Evolutionary conservation across 805 yeast genomes (phyloP), one percentile per base, ranked within the genome.

Genomic region (Cephaloascus fragrans): DNA sequence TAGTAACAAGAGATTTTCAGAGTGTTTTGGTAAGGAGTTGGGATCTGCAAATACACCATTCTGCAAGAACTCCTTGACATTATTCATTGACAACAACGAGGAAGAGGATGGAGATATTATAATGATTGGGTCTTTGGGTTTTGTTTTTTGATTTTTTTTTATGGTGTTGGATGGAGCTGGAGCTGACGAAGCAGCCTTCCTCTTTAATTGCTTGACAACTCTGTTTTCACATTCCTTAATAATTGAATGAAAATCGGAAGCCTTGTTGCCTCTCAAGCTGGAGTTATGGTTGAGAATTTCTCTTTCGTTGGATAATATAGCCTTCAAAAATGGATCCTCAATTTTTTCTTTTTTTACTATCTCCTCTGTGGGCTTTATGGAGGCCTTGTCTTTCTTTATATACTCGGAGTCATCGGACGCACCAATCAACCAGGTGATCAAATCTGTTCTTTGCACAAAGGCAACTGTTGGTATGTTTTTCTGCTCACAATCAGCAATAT

Each of bases 361-460:
- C n/a, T 32, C 39, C 16, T 36, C 35, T 17, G 41, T 6, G 8
- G 33, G 6, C 8, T 31, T 31, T 9, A 14, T 8, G 4, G 41
- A 41, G 14, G 36, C 44, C 8, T 37, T 42, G 4, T 45, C 33
- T 17, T 38, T 29, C 34, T 56, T 58, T 26, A 80, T 59, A 52
- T 71, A 80, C 39, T 76, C 73, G 45, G 85, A 77, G 18, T 71
- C 66, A 31, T 70, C 76, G 3, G 78, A 65, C 17, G 75, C 68
- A 3, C 96, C 96, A 43, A 71, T 73, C 38, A 90, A 69, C 88
- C 93, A 89, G 23, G 85, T 73, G 39, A 82, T 69, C 44, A 90
- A 69, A 53, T 90, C 96, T 6, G 87, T 80, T 59, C 94, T 79
- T 50, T 87, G 95, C 54, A 85, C 60, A 53, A 90, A 89, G 41